A percentile compares a stretch with the other conserved stretches of the same genome.
Conservation (phyloP, 768 basidiomycete species). For the Lactarius hatsudake region DNA sequence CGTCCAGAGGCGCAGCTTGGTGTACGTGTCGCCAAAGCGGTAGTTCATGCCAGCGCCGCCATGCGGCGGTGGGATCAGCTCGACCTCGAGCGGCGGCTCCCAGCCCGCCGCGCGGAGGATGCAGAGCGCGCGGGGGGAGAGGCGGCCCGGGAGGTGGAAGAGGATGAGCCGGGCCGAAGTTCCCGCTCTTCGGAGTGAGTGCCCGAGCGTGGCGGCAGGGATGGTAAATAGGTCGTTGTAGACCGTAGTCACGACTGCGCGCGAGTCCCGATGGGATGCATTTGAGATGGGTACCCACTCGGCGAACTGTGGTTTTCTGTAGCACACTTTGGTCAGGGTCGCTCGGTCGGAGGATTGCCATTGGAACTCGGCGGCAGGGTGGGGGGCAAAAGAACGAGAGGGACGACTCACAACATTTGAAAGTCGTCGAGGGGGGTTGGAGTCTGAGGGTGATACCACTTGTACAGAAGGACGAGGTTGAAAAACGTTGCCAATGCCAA, state of each 20-base stretch:
- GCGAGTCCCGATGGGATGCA: slow-evolving; percentile 12
- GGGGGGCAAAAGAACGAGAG: neutral
- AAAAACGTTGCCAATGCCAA: slow-evolving; percentile 3
- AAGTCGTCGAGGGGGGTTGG: slow-evolving; percentile 21
- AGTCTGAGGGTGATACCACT: neutral
- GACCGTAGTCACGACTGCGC: slow-evolving; percentile 35
- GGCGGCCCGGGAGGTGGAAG: slow-evolving; percentile 36
- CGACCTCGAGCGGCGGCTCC: slow-evolving; percentile 36
- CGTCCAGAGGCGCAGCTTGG: slow-evolving; percentile 44
- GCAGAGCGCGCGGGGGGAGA: slow-evolving; percentile 42
- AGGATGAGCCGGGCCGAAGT: slow-evolving; percentile 36
- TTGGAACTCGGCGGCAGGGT: neutral
- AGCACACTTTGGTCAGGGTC: neutral
- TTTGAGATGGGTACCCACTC: neutral
- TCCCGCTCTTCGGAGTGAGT: slow-evolving; percentile 34
- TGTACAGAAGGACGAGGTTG: slow-evolving; percentile 10
- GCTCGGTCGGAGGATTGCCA: neutral
- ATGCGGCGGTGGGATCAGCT: slow-evolving; percentile 41
- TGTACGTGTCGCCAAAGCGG: slow-evolving; percentile 43
- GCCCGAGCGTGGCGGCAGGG: slow-evolving; percentile 36
- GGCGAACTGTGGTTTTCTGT: slow-evolving; percentile 16
- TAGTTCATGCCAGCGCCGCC: slow-evolving; percentile 37
- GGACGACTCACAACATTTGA: slow-evolving; percentile 14
- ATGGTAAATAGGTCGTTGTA: slow-evolving; percentile 35
- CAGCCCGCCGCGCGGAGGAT: slow-evolving; percentile 41